Evolutionary conservation across 192 early-diverging fungal species (phyloP), one percentile per base, ranked within the genome.

Genomic region (Coemansia sp.): DNA sequence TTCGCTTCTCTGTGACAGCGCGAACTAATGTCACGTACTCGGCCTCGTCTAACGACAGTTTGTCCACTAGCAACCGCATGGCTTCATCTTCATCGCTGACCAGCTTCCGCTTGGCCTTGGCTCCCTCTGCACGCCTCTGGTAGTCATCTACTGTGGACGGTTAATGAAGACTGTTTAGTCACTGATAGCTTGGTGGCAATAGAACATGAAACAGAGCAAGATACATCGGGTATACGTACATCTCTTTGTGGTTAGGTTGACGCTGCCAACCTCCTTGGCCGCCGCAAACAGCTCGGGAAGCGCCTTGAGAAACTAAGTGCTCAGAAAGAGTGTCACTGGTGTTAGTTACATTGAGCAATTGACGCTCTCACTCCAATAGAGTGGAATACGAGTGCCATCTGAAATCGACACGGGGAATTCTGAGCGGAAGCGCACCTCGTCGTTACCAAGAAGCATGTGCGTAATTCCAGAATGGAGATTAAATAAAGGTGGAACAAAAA

Each of bases 21-120:
- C 78, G 67, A 0, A 76, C 73, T 28, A 81, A 33, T 39, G 73
- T 76, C 31, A 66, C 70, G 24, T 76, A 81, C 48, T 81, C 78
- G 20, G 68, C 63, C 21, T 77, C 75, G 21, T 63, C 60, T 11
- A 81, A 70, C 26, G 73, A 76, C n/a, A 81, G 55, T 8, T 51
- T 56, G 43, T 72, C 71, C 9, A 69, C 62, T 14, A 81, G 51
- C 37, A 70, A 26, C 46, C 67, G 66, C 63, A 81, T 71, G 7
- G 67, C 73, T 26, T 67, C 71, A 3, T 79, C 77, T 33, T 59
- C 69, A 0, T 36, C 57, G 28, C 34, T 57, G 20, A 28, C 58
- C 38, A 40, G 35, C 28, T 43, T 36, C 26, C 70, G 73, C 70
- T 76, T 81, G 56, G 75, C 72, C 38, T 69, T 59, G 66, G 73